These are phyloP conservation scores for Buddleja alternifolia DNA, from an alignment of 257 asterid genomes.

Conservation along the genomic window DNA sequence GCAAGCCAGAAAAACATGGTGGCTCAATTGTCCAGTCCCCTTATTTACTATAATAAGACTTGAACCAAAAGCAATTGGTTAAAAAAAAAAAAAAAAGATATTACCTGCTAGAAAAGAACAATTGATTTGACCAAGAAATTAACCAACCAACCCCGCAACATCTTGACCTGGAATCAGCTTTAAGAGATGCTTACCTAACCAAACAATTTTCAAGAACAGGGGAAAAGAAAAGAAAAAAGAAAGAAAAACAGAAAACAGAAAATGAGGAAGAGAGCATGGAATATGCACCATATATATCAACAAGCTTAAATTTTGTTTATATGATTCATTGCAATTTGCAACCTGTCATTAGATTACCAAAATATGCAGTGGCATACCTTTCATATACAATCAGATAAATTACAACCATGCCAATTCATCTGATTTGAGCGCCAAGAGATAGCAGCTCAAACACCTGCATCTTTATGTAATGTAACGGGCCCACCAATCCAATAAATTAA, in stretches of 20 bases:
- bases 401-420: slow-evolving; percentile 60
- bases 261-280: slow-evolving; percentile 49
- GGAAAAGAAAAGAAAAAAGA: slow-evolving; percentile 22
- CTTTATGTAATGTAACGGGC: slow-evolving; percentile 59
- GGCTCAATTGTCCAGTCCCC: slow-evolving; percentile 9
- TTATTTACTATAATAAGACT: slow-evolving; percentile 1
- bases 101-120: too few relatives aligned
- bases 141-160: slow-evolving; percentile 62
- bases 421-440: slow-evolving; percentile 54
- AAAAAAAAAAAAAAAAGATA: slow-evolving; percentile 33
- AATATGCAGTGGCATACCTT: slow-evolving; percentile 56
- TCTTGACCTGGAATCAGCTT: slow-evolving; percentile 52
- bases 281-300: slow-evolving; percentile 23
- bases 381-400: slow-evolving; percentile 43
- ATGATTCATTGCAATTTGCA: slow-evolving; percentile 24
- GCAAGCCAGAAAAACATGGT: not conserved
- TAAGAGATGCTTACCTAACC: slow-evolving; percentile 68
- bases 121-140: slow-evolving; percentile 54
- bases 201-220: slow-evolving; percentile 42
- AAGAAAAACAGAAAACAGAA: slow-evolving; percentile 29
- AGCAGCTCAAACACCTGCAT: slow-evolving; percentile 67
- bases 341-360: slow-evolving; percentile 35
- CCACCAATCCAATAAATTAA: slow-evolving; percentile 46
- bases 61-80: slow-evolving; percentile 41
- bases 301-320: slow-evolving; percentile 29